These are phyloP conservation scores for Metarhizium sp. DNA, from an alignment of 2,329 filamentous ascomycete genomes.

Conservation along the genomic window DNA sequence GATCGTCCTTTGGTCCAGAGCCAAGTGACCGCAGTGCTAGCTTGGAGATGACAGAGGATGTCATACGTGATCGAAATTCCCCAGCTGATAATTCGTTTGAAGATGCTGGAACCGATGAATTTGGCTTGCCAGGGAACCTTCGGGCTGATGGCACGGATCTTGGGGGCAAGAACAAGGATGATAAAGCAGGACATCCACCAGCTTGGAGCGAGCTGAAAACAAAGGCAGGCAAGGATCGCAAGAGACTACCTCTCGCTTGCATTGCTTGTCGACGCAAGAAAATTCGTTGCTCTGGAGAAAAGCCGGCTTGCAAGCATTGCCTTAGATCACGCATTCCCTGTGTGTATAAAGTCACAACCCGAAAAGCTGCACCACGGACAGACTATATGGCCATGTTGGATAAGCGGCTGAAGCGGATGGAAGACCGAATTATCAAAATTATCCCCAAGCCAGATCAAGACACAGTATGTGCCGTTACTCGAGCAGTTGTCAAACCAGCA, in stretches of 20 bases:
- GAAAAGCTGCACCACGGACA: constrained; percentile 87
- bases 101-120: constrained; percentile 48
- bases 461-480: constrained; percentile 54
- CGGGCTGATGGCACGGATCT: constrained; percentile 45
- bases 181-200: constrained; percentile 49
- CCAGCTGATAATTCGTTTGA: constrained; percentile 39
- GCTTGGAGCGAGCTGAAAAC: constrained; percentile 79
- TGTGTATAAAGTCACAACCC: constrained; percentile 92
- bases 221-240: constrained; percentile 91
- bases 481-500: constrained; percentile 78
- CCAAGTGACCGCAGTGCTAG: constrained; percentile 17
- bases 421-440: constrained; percentile 92
- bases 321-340: constrained; percentile 86
- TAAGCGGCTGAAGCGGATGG: constrained; percentile 92
- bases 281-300: constrained; percentile 95
- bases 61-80: constrained; percentile 31
- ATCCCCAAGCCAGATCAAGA: constrained; percentile 80
- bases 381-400: constrained; percentile 99
- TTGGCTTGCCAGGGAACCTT: constrained; percentile 38
- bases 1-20: constrained; percentile 14
- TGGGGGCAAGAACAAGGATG: constrained; percentile 43
- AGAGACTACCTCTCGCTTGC: constrained; percentile 84
- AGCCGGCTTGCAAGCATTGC: constrained; percentile 95
- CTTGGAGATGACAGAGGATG: constrained; percentile 35
- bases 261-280: constrained; percentile 96